Conservation (phyloP, 768 basidiomycete species). For the Boletus rubroflammeus region DNA sequence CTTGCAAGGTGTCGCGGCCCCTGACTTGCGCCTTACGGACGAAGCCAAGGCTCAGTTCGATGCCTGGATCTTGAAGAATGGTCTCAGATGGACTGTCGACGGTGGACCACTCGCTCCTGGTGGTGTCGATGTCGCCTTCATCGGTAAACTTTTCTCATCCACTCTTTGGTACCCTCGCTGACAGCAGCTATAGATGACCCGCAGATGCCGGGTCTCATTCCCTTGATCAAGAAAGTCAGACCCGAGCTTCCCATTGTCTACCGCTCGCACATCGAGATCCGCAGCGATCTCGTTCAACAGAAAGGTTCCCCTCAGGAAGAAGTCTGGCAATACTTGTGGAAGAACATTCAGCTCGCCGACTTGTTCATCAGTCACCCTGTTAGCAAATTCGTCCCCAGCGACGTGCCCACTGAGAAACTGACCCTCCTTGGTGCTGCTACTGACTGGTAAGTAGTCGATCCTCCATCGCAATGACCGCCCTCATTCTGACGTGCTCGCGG, state of each 20-base stretch:
- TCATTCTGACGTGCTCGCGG: slow-evolving; percentile 2
- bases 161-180: slow-evolving; percentile 4
- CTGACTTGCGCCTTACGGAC: slow-evolving; percentile 71
- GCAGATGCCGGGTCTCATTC: slow-evolving; percentile 94
- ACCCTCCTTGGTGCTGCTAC: slow-evolving; percentile 79
- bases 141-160: slow-evolving; percentile 47
- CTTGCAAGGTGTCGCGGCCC: slow-evolving; percentile 85
- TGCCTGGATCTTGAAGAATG: slow-evolving; percentile 88
- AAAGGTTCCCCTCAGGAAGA: slow-evolving; percentile 82
- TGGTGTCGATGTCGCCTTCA: slow-evolving; percentile 85
- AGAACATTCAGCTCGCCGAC: slow-evolving; percentile 86
- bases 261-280: slow-evolving; percentile 93
- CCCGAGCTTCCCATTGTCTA: slow-evolving; percentile 89
- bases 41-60: slow-evolving; percentile 79
- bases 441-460: slow-evolving; percentile 59
- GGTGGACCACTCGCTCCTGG: slow-evolving; percentile 82
- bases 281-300: slow-evolving; percentile 80
- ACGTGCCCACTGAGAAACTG: slow-evolving; percentile 70
- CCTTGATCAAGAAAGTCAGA: slow-evolving; percentile 80
- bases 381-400: slow-evolving; percentile 87
- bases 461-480: slow-evolving; percentile 4
- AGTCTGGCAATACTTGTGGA: slow-evolving; percentile 95
- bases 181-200: slow-evolving; percentile 59
- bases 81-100: slow-evolving; percentile 80
- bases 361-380: slow-evolving; percentile 94